phyloP scores from a whole-genome alignment of 768 basidiomycete species.

The Goffeauzyma gilvescens region DNA sequence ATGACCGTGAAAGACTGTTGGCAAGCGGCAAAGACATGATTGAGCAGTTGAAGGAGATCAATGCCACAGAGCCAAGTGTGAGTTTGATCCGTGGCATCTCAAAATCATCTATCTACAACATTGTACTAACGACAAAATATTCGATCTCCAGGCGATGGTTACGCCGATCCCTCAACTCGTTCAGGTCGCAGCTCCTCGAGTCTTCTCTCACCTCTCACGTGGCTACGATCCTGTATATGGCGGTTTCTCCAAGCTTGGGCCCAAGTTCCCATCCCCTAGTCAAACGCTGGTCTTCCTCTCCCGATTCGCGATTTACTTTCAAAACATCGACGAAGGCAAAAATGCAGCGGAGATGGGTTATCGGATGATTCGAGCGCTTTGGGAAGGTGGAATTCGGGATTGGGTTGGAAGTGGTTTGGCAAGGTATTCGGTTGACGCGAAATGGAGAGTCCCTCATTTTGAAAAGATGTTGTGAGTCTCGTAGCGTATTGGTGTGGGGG shows the following conservation, averaged over 20 bases:
- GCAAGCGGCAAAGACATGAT: slow-evolving; percentile 18
- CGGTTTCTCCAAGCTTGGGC: slow-evolving; percentile 32
- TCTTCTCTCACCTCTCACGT: slow-evolving; percentile 16
- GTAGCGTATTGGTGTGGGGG: too few species aligned
- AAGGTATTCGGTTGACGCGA: slow-evolving; percentile 35
- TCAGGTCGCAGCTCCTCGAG: slow-evolving; percentile 8
- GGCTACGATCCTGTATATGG: slow-evolving; percentile 31
- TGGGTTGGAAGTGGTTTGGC: slow-evolving; percentile 35
- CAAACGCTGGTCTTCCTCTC: slow-evolving; percentile 23
- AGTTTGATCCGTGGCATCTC: slow-evolving; percentile 1
- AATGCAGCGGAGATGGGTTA: slow-evolving; percentile 17
- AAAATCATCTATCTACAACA: too few species aligned
- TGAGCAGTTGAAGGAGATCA: slow-evolving; percentile 17
- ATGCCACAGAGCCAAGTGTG: slow-evolving; percentile 8
- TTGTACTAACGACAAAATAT: too few species aligned
- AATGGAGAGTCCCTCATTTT: slow-evolving; percentile 36
- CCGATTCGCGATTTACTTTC: slow-evolving; percentile 11
- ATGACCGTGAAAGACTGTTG: slow-evolving; percentile 17
- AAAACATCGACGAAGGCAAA: slow-evolving; percentile 3
- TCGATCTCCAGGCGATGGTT: too few species aligned
- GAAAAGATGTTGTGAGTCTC: slow-evolving; percentile 32
- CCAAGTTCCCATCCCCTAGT: slow-evolving; percentile 33
- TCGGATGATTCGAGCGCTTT: slow-evolving; percentile 21
- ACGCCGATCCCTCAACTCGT: too few species aligned
- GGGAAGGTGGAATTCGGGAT: slow-evolving; percentile 34